Conservation (phyloP, 192 early-diverging fungal species). For the Phlyctochytrium bullatum region DNA sequence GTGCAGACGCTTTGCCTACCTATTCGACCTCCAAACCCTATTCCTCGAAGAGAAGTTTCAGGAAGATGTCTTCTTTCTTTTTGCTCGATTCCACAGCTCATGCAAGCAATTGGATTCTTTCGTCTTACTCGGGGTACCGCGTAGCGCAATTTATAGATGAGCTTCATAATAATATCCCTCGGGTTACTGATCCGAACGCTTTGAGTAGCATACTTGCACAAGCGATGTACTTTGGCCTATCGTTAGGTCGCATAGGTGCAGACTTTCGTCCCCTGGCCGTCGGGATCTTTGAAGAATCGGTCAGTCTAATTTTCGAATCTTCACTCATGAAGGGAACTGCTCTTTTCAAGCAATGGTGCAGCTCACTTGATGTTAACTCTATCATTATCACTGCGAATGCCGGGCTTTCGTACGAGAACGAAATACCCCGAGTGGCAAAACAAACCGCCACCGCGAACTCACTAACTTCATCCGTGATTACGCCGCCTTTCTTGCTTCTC, state of each 20-base stretch:
- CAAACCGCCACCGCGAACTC: no score
- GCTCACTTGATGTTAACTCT: not conserved
- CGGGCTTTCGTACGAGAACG: not conserved
- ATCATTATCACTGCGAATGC: not conserved
- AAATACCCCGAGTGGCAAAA: slow-evolving; percentile 2
- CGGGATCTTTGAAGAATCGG: slow-evolving; percentile 59
- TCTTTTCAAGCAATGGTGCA: slow-evolving; percentile 41
- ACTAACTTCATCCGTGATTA: no score
- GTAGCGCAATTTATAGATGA: slow-evolving; percentile 40
- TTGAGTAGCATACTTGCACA: slow-evolving; percentile 56
- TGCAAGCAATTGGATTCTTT: slow-evolving; percentile 51
- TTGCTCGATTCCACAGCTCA: slow-evolving; percentile 12
- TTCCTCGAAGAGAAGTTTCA: no score
- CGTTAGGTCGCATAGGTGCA: slow-evolving; percentile 71
- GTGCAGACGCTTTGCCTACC: no score
- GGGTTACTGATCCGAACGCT: slow-evolving; percentile 56
- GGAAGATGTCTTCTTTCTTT: slow-evolving; percentile 21
- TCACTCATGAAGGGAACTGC: slow-evolving; percentile 48
- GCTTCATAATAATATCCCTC: slow-evolving; percentile 46
- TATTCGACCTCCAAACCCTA: not conserved
- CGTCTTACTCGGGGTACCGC: slow-evolving; percentile 61
- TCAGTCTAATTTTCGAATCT: slow-evolving; percentile 50
- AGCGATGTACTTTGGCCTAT: slow-evolving; percentile 79
- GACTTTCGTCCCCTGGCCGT: slow-evolving; percentile 69
- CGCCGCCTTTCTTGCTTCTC: slow-evolving; percentile 53